Base-by-base conservation (phyloP, 768 basidiomycete species). In the Pleurotus citrinopileatus region DNA sequence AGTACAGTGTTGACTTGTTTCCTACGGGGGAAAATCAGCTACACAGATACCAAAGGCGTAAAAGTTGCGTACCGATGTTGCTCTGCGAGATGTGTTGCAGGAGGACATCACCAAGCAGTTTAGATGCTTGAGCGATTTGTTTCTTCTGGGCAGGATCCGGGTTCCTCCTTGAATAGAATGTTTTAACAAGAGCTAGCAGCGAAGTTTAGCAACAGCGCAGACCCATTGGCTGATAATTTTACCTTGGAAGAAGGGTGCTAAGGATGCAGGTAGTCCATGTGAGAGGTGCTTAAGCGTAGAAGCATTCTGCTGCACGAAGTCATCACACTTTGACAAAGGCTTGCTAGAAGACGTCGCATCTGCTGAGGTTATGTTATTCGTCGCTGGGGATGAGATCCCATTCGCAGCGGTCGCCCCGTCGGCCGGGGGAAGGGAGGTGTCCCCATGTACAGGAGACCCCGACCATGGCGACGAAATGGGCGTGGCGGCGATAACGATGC, bases 171-270 rank as follows among this genome's bases (percentile, higher is more conserved):
- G 84, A 83, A 63, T 91, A 84, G 68, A 95, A 89, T 67, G 95
- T 78, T 70, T 94, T 92, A 56, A 92, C 86, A 62, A 92, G 82
- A 12, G 93, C 92, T 94, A 51, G 28, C 43, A 17, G 52, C 42
- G 46, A 48, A 34, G 48, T 19, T 50, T 15, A 53, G 23, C 22
- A 42, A 10, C 15, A 9, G 37, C 13, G 17, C 37, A n/a, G 47
- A 12, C 10, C 4, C 48, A 29, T 1, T 22, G 6, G 48, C 20
- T 9, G 27, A 19, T 37, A 23, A 45, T 65, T 74, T 55, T 68
- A 92, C 94, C 83, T 79, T 92, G 91, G 70, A 94, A 91, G 68
- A 97, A 89, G 1, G 93, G 89, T 1, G 84, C 81, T 54, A 94
- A 69, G 2, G 84, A 78, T 29, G 78, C 82, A 0, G 92, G 91